A percentile compares a stretch with the other conserved stretches of the same genome.
phyloP scores from a whole-genome alignment of 2,329 filamentous ascomycete genomes.

The Aspergillus candidus region DNA sequence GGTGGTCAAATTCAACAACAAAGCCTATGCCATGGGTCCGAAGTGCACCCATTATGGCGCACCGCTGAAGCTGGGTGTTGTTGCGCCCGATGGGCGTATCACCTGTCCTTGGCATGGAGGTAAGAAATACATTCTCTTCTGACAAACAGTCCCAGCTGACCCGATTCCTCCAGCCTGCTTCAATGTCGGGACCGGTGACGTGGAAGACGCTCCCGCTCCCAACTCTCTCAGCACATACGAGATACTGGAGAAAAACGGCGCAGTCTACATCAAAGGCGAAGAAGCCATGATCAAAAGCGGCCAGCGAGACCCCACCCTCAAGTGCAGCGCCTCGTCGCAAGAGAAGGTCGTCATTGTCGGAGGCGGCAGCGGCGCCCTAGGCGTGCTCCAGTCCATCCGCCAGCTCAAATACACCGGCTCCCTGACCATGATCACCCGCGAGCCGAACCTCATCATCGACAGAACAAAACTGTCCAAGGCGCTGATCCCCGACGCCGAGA shows the following conservation, averaged over 20 bases:
- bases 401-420: slow-evolving; percentile 72
- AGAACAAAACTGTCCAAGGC: slow-evolving; percentile 94
- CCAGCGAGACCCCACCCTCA: slow-evolving; percentile 66
- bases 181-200: slow-evolving; percentile 79
- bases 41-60: slow-evolving; percentile 92
- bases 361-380: slow-evolving; percentile 75
- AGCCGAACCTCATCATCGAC: slow-evolving; percentile 84
- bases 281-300: slow-evolving; percentile 71
- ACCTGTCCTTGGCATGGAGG: slow-evolving; percentile 97
- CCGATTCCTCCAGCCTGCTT: slow-evolving; percentile 66
- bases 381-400: slow-evolving; percentile 74
- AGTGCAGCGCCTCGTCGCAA: slow-evolving; percentile 54
- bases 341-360: slow-evolving; percentile 74
- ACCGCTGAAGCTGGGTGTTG: slow-evolving; percentile 76
- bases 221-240: slow-evolving; percentile 81
- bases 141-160: background rate
- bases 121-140: slow-evolving; percentile 38
- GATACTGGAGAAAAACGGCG: slow-evolving; percentile 71
- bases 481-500: slow-evolving; percentile 70
- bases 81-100: slow-evolving; percentile 73
- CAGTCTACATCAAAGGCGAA: slow-evolving; percentile 76
- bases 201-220: slow-evolving; percentile 88
- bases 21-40: slow-evolving; percentile 71
- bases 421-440: slow-evolving; percentile 76
- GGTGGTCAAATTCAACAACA: slow-evolving; percentile 69